phyloP scores from a whole-genome alignment of 768 basidiomycete species.

The Mycena pura region DNA sequence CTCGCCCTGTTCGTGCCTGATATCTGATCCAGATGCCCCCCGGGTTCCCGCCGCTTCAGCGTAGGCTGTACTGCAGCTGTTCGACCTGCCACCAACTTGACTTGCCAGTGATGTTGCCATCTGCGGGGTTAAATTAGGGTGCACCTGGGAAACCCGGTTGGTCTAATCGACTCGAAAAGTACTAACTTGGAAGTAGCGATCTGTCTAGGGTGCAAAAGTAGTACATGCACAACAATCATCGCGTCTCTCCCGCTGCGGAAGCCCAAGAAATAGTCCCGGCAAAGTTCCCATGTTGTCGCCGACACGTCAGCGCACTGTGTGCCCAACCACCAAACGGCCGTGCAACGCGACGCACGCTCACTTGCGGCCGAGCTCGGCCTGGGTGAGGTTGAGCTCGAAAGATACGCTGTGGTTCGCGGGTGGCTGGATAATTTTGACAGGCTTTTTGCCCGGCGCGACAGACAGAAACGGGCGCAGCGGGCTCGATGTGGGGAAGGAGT shows the following conservation, averaged over 20 bases:
- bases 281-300: no score
- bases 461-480: constrained; percentile 81
- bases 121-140: no score
- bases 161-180: no score
- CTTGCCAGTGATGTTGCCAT: no score
- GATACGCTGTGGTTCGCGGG: constrained; percentile 73
- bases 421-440: constrained; percentile 81
- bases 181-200: no score
- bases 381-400: constrained; percentile 82
- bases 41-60: constrained; percentile 4
- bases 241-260: no score
- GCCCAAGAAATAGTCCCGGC: no score
- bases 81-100: neutral
- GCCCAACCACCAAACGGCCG: neutral
- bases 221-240: no score
- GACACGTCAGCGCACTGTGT: no score
- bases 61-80: neutral
- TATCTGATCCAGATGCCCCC: neutral
- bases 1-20: neutral
- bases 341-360: neutral
- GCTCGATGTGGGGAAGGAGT: constrained; percentile 74
- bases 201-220: no score
- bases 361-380: constrained; percentile 81
- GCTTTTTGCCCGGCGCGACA: constrained; percentile 51
- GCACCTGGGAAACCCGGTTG: no score